Conservation (phyloP, 2,329 filamentous ascomycete genomes). For the Ophiostoma ips region DNA sequence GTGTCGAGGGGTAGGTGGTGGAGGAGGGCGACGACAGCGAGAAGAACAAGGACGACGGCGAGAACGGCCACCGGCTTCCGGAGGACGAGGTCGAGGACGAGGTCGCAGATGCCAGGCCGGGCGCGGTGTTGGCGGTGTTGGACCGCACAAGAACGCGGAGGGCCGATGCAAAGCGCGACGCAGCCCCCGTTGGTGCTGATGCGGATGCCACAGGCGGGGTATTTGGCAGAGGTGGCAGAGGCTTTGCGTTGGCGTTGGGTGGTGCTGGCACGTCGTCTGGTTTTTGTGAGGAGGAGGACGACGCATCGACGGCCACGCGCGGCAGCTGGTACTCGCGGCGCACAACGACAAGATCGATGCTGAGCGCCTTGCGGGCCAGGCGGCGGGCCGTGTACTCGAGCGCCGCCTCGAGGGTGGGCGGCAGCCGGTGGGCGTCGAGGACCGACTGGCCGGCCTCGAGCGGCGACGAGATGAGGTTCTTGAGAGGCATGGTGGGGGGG, state of each 20-base stretch:
- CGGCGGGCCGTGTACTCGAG: constrained; percentile 45
- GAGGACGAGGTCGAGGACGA: background rate
- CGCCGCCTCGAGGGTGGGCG: constrained; percentile 36
- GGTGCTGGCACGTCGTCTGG: background rate
- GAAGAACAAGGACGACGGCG: background rate
- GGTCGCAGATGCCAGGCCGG: background rate
- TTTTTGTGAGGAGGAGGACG: too few species aligned
- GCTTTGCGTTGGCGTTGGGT: background rate
- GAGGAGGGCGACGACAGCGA: background rate
- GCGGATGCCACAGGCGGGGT: too few species aligned
- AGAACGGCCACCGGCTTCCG: too few species aligned
- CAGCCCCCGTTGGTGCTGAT: background rate
- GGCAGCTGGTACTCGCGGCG: constrained; percentile 43
- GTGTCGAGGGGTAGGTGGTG: background rate
- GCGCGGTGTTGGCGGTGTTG: constrained; percentile 21
- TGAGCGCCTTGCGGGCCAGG: constrained; percentile 39
- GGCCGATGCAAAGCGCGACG: constrained; percentile 18
- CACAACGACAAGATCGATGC: constrained; percentile 44
- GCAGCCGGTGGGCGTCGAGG: constrained; percentile 43
- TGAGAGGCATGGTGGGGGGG: constrained; percentile 27
- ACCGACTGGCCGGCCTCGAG: constrained; percentile 49
- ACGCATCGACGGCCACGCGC: constrained; percentile 3
- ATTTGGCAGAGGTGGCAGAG: constrained; percentile 5
- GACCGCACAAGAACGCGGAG: constrained; percentile 28
- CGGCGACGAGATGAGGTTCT: constrained; percentile 45